A percentile compares a stretch with the other conserved stretches of the same genome.
Evolutionary conservation across 139 green algal genomes (phyloP).

Genomic region (Chlorella sp.): DNA sequence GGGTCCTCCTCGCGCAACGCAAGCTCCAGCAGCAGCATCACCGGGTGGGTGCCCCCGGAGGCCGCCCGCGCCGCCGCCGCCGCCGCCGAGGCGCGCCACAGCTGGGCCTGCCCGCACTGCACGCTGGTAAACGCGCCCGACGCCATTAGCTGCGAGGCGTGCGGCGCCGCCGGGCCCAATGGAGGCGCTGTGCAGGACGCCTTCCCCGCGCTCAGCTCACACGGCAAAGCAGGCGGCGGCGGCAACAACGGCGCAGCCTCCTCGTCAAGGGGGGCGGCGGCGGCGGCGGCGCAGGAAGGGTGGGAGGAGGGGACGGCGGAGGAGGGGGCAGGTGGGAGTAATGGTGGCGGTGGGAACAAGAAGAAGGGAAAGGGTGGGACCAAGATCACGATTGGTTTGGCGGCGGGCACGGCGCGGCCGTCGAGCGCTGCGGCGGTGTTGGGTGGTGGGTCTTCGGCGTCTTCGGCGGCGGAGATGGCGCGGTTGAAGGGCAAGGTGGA

Average conservation of each 20-base stretch:
- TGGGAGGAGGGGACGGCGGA: neutral
- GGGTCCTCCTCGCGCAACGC: too few relatives aligned
- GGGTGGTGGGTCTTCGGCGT: too few relatives aligned
- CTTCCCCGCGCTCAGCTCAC: too few relatives aligned
- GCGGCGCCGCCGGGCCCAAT: constrained; percentile 14
- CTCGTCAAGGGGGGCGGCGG: too few relatives aligned
- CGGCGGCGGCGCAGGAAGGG: too few relatives aligned
- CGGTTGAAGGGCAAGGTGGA: neutral
- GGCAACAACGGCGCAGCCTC: too few relatives aligned
- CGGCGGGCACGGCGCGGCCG: neutral
- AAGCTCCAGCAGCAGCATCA: too few relatives aligned
- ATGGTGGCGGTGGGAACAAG: neutral
- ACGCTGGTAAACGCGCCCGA: constrained; percentile 47
- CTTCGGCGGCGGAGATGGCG: too few relatives aligned
- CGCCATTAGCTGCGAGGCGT: constrained; percentile 44
- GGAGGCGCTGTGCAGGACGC: too few relatives aligned
- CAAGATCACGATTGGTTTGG: neutral
- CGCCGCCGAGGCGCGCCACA: constrained; percentile 9
- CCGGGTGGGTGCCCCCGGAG: neutral
- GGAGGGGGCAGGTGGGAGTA: constrained; percentile 4
- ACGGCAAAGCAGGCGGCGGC: too few relatives aligned
- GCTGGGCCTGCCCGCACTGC: constrained; percentile 48
- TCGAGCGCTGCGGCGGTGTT: too few relatives aligned
- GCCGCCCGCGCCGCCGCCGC: too few relatives aligned
- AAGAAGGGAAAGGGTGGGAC: neutral